phyloP scores from a whole-genome alignment of 75 land plant species.

The Azolla pinnata region DNA sequence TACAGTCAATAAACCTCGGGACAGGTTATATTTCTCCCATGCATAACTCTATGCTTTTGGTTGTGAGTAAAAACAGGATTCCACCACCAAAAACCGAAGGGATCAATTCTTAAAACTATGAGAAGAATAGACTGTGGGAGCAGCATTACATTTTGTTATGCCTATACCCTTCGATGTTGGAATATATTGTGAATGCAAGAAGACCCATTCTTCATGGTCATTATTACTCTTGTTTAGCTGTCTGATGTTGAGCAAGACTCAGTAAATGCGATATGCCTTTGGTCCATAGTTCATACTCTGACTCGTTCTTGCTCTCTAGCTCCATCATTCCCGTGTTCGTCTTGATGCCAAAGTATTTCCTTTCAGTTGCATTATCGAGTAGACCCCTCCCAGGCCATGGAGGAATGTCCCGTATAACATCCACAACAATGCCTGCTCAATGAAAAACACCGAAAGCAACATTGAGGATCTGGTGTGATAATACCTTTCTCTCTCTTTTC shows the following conservation, averaged over 20 bases:
- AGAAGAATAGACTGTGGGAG: no score
- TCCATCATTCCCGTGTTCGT: slow-evolving; percentile 56
- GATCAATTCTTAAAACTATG: no score
- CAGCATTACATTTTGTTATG: no score
- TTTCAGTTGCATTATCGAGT: slow-evolving; percentile 57
- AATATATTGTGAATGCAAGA: no score
- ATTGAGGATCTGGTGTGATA: neutral
- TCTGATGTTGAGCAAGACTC: slow-evolving; percentile 4
- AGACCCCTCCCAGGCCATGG: slow-evolving; percentile 85
- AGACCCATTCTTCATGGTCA: no score
- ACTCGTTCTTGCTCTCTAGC: slow-evolving; percentile 60
- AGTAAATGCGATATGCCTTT: slow-evolving; percentile 52
- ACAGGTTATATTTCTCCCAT: no score
- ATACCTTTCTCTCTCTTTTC: neutral
- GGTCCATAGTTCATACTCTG: slow-evolving; percentile 56
- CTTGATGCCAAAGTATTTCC: slow-evolving; percentile 70
- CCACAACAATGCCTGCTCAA: slow-evolving; percentile 54
- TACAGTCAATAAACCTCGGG: no score
- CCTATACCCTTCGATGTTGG: no score
- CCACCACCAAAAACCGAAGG: no score
- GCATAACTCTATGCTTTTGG: no score
- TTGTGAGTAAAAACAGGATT: no score
- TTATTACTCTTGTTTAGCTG: no score
- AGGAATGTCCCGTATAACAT: slow-evolving; percentile 57
- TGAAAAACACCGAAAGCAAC: neutral